Base-by-base conservation (phyloP, 805 yeast genomes). In the Wickerhamiella occidentalis region DNA sequence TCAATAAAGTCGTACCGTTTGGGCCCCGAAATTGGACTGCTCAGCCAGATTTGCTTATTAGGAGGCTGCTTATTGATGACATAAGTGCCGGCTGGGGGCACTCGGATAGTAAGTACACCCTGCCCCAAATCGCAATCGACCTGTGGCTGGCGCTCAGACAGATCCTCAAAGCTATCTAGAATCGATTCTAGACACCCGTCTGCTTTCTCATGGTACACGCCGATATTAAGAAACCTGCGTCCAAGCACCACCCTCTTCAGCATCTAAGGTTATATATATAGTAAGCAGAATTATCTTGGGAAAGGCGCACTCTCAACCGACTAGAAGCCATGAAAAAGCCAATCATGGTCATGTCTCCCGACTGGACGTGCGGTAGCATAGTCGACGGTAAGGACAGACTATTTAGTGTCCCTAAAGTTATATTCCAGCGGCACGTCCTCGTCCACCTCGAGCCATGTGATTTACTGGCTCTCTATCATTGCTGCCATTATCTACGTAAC, bases 31-130 rank as follows among this genome's bases (percentile, higher is more conserved):
- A 86, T 61, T 0, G 99, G 99, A 40, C 95, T 83, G 52, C 94
- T 78, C 48, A 90, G 72, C 99, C 99, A 92, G 26, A 92, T 82
- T 64, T 92, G 99, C 66, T 85, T 82, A 67, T 87, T 92, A 3
- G 98, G 96, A 1, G 98, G 98, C 66, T 92, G 97, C 61, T 87
- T 90, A 69, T 92, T 92, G 61, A 92, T 80, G 25, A 92, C 95
- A 62, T 92, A 92, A 0, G 88, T 76, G 1, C 96, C 97, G 15
- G 71, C 69, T 1, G 79, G 75, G 2, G 90, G 85, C 15, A 84
- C 58, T 6, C 72, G 76, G 51, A 92, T 63, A 1, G 90, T 79
- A 66, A 92, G 65, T 7, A 92, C 96, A 6, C 99, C 99, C 55
- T 82, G 90, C 52, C 84, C 68, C 60, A 82, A 74, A 66, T 92